Evolutionary conservation across 164 flowering plant species (phyloP), one percentile per base, ranked within the genome.

Genomic region (Hamamelis virginiana): DNA sequence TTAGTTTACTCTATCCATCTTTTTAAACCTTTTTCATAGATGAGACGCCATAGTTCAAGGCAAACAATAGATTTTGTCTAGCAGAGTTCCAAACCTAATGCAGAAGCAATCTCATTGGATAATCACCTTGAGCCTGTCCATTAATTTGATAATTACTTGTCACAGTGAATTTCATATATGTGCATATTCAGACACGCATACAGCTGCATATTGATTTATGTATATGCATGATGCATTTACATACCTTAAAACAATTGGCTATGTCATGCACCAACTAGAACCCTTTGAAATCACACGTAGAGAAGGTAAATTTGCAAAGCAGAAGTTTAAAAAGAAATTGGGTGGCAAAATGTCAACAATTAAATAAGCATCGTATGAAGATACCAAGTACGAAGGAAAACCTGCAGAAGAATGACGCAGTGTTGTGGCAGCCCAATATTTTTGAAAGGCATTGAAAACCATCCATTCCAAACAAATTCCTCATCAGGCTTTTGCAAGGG

Each of bases 391-490:
- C 58, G 69, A 75, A 83, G 81, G 33, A 72, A 79, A 79, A 92
- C 99, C 99, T 95, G 99, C 68, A 95, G 83, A 69, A 95, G 97
- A 76, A 77, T 81, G 69, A 91, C 95, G 69, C 99, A 95, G 63
- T 91, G 98, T 23, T 78, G 84, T 25, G 88, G 87, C 65, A 95
- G 85, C 67, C 99, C 98, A 75, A 95, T 87, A 65, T 79, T 80
- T 51, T 78, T 85, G 79, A 95, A 95, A 51, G 97, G 83, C 78
- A 65, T 67, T 23, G 99, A 89, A 64, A 95, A 81, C 98, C 97
- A 95, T 61, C 74, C 80, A 69, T 95, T 95, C 99, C 99, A 95
- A 57, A 95, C 97, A 83, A 92, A 95, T 73, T 95, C 99, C 38
- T 88, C 86, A 77, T 95, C 99, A 43, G 99, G 97, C 38, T 80